Evolutionary conservation across 768 basidiomycete genomes (phyloP).

Genomic region (Pholiota conissans): DNA sequence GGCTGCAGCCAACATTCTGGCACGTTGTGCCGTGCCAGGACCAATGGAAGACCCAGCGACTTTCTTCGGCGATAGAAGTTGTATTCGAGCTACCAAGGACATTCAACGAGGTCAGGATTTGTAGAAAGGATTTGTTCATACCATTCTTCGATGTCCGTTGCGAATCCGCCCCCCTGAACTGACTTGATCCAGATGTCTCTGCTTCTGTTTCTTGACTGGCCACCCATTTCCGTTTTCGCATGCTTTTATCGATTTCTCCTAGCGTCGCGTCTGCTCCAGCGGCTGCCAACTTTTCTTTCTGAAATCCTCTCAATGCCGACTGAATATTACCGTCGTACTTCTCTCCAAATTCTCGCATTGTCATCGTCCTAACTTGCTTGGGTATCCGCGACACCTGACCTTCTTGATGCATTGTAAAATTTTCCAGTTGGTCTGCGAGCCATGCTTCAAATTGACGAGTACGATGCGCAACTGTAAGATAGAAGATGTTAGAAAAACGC

Average conservation of each 20-base stretch:
- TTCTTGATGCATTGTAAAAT: slow-evolving; percentile 75
- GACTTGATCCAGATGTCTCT: slow-evolving; percentile 33
- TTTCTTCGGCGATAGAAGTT: slow-evolving; percentile 58
- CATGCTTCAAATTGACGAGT: slow-evolving; percentile 73
- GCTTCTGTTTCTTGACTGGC: slow-evolving; percentile 57
- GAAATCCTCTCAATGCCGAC: slow-evolving; percentile 65
- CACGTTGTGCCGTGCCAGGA: slow-evolving; percentile 52
- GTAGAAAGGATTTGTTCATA: slow-evolving; percentile 30
- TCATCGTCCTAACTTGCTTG: slow-evolving; percentile 68
- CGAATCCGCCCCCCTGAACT: slow-evolving; percentile 31
- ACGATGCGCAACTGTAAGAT: slow-evolving; percentile 63
- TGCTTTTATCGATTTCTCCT: slow-evolving; percentile 63
- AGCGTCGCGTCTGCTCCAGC: slow-evolving; percentile 48
- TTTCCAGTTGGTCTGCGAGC: slow-evolving; percentile 72
- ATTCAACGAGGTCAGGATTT: not conserved
- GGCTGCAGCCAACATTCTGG: slow-evolving; percentile 37
- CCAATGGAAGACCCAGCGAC: slow-evolving; percentile 47
- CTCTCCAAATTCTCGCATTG: slow-evolving; percentile 75
- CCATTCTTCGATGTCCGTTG: slow-evolving; percentile 61
- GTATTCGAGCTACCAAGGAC: slow-evolving; percentile 28
- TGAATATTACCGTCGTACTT: slow-evolving; percentile 80
- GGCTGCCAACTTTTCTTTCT: slow-evolving; percentile 59
- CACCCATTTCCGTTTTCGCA: slow-evolving; percentile 78
- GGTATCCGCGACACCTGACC: slow-evolving; percentile 74
- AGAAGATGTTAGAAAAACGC: slow-evolving; percentile 7